These are phyloP conservation scores for Ascochyta koolunga DNA, from an alignment of 2,329 filamentous ascomycete genomes.

Conservation along the genomic window DNA sequence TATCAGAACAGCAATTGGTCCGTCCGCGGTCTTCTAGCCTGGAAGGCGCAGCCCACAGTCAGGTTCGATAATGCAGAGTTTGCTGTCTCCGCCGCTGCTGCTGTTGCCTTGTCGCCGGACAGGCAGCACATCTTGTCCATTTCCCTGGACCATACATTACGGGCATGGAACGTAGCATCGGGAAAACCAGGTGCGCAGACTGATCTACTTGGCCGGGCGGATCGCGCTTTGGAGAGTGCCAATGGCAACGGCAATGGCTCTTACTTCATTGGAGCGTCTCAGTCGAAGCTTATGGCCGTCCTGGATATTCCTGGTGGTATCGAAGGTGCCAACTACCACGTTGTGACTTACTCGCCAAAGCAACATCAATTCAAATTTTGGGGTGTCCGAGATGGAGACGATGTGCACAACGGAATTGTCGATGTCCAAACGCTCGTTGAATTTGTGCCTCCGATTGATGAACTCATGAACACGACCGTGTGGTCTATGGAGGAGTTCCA, in stretches of 20 bases:
- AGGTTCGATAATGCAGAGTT: slow-evolving; percentile 70
- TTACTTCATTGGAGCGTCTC: slow-evolving; percentile 79
- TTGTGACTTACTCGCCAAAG: slow-evolving; percentile 87
- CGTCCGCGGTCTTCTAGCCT: slow-evolving; percentile 64
- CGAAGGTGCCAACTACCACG: slow-evolving; percentile 61
- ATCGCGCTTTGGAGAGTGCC: slow-evolving; percentile 66
- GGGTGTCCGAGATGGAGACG: slow-evolving; percentile 70
- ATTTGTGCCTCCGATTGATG: slow-evolving; percentile 67
- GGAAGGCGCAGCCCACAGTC: slow-evolving; percentile 68
- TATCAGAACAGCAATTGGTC: slow-evolving; percentile 79
- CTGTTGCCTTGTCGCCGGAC: slow-evolving; percentile 57
- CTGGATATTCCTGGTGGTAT: slow-evolving; percentile 62
- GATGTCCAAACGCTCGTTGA: slow-evolving; percentile 71
- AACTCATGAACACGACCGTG: slow-evolving; percentile 57
- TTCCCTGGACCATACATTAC: slow-evolving; percentile 85
- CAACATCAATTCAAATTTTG: slow-evolving; percentile 96
- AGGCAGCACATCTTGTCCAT: slow-evolving; percentile 72
- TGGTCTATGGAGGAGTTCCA: slow-evolving; percentile 59
- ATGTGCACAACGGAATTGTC: slow-evolving; percentile 64
- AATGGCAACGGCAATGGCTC: slow-evolving; percentile 53
- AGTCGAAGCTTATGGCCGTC: slow-evolving; percentile 77
- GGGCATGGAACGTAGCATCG: slow-evolving; percentile 86
- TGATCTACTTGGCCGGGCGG: slow-evolving; percentile 73
- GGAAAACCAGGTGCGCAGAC: slow-evolving; percentile 77
- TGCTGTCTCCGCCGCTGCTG: slow-evolving; percentile 66